phyloP scores from a whole-genome alignment of 2,329 filamentous ascomycete genomes.

The Xenoacremonium recifei region DNA sequence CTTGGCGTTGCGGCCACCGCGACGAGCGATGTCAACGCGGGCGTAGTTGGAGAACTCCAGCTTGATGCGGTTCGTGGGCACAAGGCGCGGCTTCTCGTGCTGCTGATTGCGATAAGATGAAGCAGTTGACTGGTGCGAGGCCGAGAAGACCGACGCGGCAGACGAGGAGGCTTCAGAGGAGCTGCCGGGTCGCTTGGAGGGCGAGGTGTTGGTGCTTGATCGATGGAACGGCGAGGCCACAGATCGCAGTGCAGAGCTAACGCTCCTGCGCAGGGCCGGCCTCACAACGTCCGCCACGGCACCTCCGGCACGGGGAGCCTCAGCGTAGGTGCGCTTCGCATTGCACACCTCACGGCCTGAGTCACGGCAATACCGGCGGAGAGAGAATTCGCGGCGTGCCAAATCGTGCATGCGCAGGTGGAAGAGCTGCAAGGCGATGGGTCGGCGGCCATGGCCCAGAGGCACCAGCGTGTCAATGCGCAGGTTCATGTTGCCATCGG shows the following conservation, averaged over 20 bases:
- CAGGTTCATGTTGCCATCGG: constrained; percentile 96
- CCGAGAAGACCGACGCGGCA: constrained; percentile 23
- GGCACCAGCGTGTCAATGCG: constrained; percentile 77
- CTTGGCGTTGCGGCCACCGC: constrained; percentile 62
- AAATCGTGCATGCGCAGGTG: constrained; percentile 95
- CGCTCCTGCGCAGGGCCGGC: constrained; percentile 47
- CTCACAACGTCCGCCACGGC: constrained; percentile 30
- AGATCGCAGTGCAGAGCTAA: constrained; percentile 45
- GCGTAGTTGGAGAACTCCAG: constrained; percentile 98
- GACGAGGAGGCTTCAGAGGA: constrained; percentile 13
- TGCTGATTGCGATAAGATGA: constrained; percentile 20
- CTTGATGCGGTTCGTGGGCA: constrained; percentile 75
- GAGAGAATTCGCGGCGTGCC: constrained; percentile 80
- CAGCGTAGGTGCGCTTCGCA: constrained; percentile 65
- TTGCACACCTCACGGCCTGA: constrained; percentile 93
- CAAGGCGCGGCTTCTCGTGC: constrained; percentile 34
- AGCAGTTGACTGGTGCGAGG: constrained; percentile 17
- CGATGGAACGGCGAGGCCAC: constrained; percentile 36
- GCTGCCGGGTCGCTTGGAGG: constrained; percentile 18
- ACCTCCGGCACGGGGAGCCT: constrained; percentile 16
- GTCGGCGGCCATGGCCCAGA: constrained; percentile 55
- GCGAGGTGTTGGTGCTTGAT: constrained; percentile 19
- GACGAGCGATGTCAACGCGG: constrained; percentile 77
- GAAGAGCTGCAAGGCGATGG: constrained; percentile 75
- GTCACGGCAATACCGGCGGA: constrained; percentile 87